These are phyloP conservation scores for Aschersonia sp. DNA, from an alignment of 2,329 filamentous ascomycete genomes.

Conservation along the genomic window DNA sequence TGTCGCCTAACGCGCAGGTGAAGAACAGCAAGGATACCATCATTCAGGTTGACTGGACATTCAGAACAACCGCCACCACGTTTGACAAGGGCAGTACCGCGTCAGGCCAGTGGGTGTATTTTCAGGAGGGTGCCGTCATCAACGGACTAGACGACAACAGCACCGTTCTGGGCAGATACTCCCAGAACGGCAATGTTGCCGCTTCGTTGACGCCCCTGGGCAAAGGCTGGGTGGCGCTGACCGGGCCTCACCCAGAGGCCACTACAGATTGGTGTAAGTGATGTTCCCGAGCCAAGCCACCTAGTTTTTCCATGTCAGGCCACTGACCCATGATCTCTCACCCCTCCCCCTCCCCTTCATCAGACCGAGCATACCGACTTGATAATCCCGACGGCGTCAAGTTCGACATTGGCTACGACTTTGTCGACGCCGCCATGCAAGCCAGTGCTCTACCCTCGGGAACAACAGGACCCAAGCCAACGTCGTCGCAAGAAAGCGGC, in stretches of 20 bases:
- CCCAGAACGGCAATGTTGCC: conserved; percentile 9
- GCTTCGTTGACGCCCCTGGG: conserved; percentile 10
- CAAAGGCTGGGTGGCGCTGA: conserved; percentile 10
- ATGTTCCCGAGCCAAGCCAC: background rate
- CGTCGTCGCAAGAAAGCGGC: conserved; percentile 1
- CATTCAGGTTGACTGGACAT: conserved; percentile 12
- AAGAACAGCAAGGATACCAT: conserved; percentile 7
- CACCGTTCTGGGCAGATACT: conserved; percentile 9
- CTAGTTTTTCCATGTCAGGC: too few species aligned
- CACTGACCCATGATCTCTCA: background rate
- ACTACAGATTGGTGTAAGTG: conserved; percentile 11
- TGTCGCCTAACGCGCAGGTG: conserved; percentile 7
- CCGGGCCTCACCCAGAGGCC: conserved; percentile 13
- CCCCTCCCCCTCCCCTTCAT: background rate
- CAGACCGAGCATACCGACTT: conserved; percentile 5
- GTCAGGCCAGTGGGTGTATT: conserved; percentile 10
- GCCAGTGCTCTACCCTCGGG: background rate
- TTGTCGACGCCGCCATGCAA: conserved; percentile 9
- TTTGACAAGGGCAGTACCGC: conserved; percentile 4
- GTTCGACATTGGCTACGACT: conserved; percentile 9
- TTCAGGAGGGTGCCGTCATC: conserved; percentile 11
- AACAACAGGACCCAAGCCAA: background rate
- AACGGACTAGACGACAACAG: conserved; percentile 3
- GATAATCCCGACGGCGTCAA: conserved; percentile 10
- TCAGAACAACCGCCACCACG: conserved; percentile 2